Percentiles rank a stretch among this genome's conserved stretches.
Evolutionary conservation across 2,329 filamentous ascomycete genomes (phyloP).

Genomic region (Neophaeococcomyces mojaviensis): DNA sequence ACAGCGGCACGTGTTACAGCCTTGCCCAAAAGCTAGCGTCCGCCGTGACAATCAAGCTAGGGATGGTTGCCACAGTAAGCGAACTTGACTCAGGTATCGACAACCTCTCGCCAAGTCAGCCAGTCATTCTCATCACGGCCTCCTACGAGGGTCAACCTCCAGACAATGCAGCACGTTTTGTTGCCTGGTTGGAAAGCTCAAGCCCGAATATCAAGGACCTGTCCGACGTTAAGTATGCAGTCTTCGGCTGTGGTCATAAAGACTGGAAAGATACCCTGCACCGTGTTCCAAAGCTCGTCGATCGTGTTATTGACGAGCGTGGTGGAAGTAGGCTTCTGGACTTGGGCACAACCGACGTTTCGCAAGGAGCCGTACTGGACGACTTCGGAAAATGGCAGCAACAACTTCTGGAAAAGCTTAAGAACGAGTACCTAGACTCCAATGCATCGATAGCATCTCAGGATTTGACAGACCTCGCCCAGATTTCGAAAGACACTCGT

Average conservation of each 20-base stretch:
- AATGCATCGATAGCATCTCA: constrained; percentile 24
- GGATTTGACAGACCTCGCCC: constrained; percentile 31
- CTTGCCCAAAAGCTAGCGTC: constrained; percentile 55
- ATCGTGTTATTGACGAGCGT: constrained; percentile 43
- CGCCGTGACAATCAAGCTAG: constrained; percentile 28
- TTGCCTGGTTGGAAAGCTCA: constrained; percentile 56
- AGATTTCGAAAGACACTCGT: constrained; percentile 46
- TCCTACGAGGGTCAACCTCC: constrained; percentile 68
- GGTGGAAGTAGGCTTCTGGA: constrained; percentile 44
- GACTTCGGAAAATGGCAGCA: constrained; percentile 57
- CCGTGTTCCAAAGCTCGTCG: constrained; percentile 55
- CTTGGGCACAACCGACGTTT: constrained; percentile 53
- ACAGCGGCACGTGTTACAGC: constrained; percentile 65
- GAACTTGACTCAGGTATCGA: constrained; percentile 56
- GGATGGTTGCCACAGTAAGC: constrained; percentile 45
- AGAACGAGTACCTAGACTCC: neutral
- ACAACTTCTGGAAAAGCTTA: neutral
- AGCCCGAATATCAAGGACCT: constrained; percentile 44
- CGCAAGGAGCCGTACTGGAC: constrained; percentile 57
- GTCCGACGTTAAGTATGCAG: constrained; percentile 53
- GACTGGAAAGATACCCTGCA: constrained; percentile 55
- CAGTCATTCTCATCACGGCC: constrained; percentile 60
- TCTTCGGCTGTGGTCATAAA: constrained; percentile 60
- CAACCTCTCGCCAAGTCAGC: constrained; percentile 51
- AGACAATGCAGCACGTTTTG: constrained; percentile 63